These are phyloP conservation scores for Neoboletus magnificus DNA, from an alignment of 768 basidiomycete genomes.

Conservation along the genomic window DNA sequence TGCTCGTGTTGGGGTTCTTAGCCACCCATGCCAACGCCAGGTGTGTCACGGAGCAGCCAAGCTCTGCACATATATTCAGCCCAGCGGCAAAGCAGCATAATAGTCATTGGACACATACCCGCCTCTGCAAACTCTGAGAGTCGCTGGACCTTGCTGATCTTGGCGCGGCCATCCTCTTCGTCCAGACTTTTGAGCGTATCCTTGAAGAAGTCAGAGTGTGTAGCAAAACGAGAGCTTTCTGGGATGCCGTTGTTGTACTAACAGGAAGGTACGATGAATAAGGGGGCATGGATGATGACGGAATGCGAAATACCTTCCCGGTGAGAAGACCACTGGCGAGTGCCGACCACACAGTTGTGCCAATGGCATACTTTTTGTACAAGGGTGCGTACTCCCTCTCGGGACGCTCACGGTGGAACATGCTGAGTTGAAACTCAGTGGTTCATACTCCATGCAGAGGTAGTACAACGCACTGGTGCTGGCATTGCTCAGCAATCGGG, in stretches of 20 bases:
- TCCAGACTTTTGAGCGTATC: slow-evolving; percentile 42
- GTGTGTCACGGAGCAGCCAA: slow-evolving; percentile 46
- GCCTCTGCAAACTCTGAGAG: slow-evolving; percentile 44
- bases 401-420: slow-evolving; percentile 52
- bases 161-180: slow-evolving; percentile 39
- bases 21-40: slow-evolving; percentile 58
- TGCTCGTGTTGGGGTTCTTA: slow-evolving; percentile 46
- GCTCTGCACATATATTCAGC: slow-evolving; percentile 26
- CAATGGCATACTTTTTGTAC: slow-evolving; percentile 45
- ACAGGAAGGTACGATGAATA: not conserved
- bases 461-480: slow-evolving; percentile 36
- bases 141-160: slow-evolving; percentile 48
- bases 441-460: too few relatives aligned
- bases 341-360: slow-evolving; percentile 55
- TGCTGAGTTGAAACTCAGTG: slow-evolving; percentile 27
- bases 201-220: slow-evolving; percentile 46
- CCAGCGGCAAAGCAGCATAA: not conserved
- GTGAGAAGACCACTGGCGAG: slow-evolving; percentile 54
- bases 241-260: slow-evolving; percentile 53
- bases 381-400: slow-evolving; percentile 50
- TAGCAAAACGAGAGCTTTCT: slow-evolving; percentile 47
- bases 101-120: slow-evolving; percentile 10
- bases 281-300: not conserved
- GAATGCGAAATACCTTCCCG: slow-evolving; percentile 38
- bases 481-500: slow-evolving; percentile 53